Base-by-base conservation (phyloP, 257 asterid genomes). In the Galeopsis tetrahit region DNA sequence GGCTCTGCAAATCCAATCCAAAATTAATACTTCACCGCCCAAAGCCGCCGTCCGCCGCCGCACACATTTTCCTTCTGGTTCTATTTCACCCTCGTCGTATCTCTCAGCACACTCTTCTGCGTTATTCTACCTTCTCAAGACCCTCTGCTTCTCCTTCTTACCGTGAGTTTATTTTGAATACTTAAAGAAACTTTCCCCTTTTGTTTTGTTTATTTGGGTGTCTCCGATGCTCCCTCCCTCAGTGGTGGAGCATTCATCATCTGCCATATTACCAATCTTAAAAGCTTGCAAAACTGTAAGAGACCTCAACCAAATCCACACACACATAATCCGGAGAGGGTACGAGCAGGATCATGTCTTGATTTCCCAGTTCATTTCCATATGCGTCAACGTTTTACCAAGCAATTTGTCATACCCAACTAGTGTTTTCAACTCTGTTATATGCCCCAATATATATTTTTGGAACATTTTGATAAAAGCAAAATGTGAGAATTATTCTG, bases 391-490 rank as follows among this genome's bases (percentile, higher is more conserved):
- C n/a, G 59, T 85, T 63, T 66, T 5, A 10, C 80, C 88, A 61
- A 35, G 75, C 60, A 69, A 69, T 71, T 31, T 79, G 6, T 55
- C 79, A 2, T 91, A 89, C 80, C 74, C 82, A 21, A 83, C 85
- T 40, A 35, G 80, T 59, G 66, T 87, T 31, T 91, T 91, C 77
- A 69, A 85, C 64, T 69, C 78, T 51, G 86, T 89, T 34, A 7
- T 2, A 43, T 49, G 55, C 61, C 97, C 97, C 13, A 87, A 87
- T 51, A 77, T 77, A 31, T 85, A 82, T 65, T 82, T 91, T 15
- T 91, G 92, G 90, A 91, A 89, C 72, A 86, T 79, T 42, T 63
- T 89, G 76, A 55, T 91, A 31, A 86, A 85, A 69, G 76, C 78
- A 28, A 86, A 81, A 10, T 86, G 87, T 68, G 75, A 83, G 63